Percentiles rank a stretch among this genome's conserved stretches.
Evolutionary conservation across 768 basidiomycete species (phyloP).

Genomic region (Pisolithus albus): DNA sequence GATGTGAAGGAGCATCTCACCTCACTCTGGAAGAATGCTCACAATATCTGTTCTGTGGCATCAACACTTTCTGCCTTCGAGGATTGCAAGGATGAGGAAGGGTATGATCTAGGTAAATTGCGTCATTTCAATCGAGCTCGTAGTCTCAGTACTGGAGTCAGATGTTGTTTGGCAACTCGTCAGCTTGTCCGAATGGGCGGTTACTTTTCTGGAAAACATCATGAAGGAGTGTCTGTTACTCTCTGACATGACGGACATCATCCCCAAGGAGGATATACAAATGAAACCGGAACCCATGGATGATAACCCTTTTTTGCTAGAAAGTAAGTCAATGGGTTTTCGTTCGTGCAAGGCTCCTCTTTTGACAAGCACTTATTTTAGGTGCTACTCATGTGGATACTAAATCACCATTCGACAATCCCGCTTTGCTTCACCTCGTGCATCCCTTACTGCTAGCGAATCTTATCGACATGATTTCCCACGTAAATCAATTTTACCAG

Average conservation of each 20-base stretch:
- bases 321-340: conserved; percentile 18
- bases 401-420: conserved; percentile 23
- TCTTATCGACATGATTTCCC: conserved; percentile 41
- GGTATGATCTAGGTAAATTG: conserved; percentile 55
- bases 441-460: conserved; percentile 58
- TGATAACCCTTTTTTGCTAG: conserved; percentile 17
- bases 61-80: conserved; percentile 61
- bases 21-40: conserved; percentile 52
- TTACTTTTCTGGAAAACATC: conserved; percentile 54
- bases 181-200: conserved; percentile 53
- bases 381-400: conserved; percentile 9
- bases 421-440: conserved; percentile 50
- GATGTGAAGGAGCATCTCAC: conserved; percentile 36
- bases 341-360: conserved; percentile 38
- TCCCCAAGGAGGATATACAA: conserved; percentile 6
- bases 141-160: conserved; percentile 22
- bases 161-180: conserved; percentile 72
- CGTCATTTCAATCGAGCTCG: neutral
- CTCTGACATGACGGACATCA: conserved; percentile 17
- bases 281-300: conserved; percentile 25
- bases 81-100: conserved; percentile 53
- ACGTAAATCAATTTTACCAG: conserved; percentile 53
- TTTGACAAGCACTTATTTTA: conserved; percentile 33
- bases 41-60: conserved; percentile 58
- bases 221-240: conserved; percentile 46